Percentiles rank a stretch among this genome's conserved stretches.
phyloP scores from a whole-genome alignment of 768 basidiomycete species.

The Lactarius deliciosus region DNA sequence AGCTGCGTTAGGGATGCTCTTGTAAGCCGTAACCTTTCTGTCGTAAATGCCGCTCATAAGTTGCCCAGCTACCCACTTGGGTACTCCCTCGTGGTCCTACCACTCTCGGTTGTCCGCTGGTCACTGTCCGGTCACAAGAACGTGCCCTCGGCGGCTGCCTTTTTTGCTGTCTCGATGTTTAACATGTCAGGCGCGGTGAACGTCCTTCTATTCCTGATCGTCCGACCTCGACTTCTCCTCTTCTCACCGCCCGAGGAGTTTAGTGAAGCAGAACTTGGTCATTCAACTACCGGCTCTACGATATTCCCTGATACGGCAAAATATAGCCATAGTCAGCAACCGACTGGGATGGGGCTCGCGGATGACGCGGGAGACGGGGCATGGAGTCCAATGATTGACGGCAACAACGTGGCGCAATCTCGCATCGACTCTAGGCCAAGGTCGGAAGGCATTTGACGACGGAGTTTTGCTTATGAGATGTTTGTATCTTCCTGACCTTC shows the following conservation, averaged over 20 bases:
- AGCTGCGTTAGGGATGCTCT: conserved; percentile 30
- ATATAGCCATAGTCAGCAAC: neutral
- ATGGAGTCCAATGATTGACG: neutral
- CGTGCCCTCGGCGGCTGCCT: conserved; percentile 37
- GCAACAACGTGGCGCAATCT: neutral
- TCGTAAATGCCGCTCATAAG: neutral
- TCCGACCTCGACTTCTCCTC: conserved; percentile 39
- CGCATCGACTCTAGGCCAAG: neutral
- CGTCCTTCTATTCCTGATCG: conserved; percentile 40
- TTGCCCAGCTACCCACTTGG: conserved; percentile 42
- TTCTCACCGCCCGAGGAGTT: conserved; percentile 29
- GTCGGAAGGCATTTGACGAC: conserved; percentile 2
- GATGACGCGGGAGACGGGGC: neutral
- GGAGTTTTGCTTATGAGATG: neutral
- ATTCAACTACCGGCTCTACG: neutral
- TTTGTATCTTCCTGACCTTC: neutral
- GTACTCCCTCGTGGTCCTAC: conserved; percentile 42
- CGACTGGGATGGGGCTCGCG: neutral
- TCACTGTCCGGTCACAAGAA: conserved; percentile 32
- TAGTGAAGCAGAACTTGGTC: neutral
- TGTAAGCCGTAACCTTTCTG: conserved; percentile 30
- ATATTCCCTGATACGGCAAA: neutral
- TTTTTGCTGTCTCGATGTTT: conserved; percentile 38
- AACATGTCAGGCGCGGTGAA: conserved; percentile 43
- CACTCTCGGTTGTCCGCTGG: conserved; percentile 45